Base-by-base conservation (phyloP, 2,329 filamentous ascomycete species). In the Colletotrichum sp. region DNA sequence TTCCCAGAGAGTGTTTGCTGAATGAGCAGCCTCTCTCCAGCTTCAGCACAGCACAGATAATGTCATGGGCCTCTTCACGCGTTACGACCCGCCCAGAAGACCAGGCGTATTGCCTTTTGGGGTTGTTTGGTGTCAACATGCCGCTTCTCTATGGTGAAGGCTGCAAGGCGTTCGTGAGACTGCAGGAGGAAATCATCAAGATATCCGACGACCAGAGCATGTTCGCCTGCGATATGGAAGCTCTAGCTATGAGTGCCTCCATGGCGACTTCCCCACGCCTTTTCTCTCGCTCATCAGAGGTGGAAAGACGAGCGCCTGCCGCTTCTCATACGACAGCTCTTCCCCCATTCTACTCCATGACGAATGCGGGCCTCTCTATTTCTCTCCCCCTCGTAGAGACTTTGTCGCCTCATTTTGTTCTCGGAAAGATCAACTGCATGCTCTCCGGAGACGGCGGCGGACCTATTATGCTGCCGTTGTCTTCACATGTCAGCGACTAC, bases 111-210 rank as follows among this genome's bases (percentile, higher is more conserved):
- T 82, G 80, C 32, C 67, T 86, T 32, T 75, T 86, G 39, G 84
- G 84, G 2, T 77, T 86, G 4, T 85, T 84, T 28, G 80, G 78
- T 39, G 79, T 86, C 6, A 82, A 82, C 30, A 85, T 86, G 82
- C 81, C 82, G 7, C 77, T 85, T 26, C 77, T 85, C 1, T 86
- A 85, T 21, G 84, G 84, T 2, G 84, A 85, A 52, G 83, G 84
- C n/a, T 66, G 30, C 34, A 81, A 77, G 52, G 83, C 84, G 12
- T 86, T 84, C 66, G 68, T 80, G 8, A 79, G 84, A 28, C 76
- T 86, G 3, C 83, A 85, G 71, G 79, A 84, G 63, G 83, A 85
- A 28, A 83, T 86, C 15, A 77, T 86, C 52, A 82, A 81, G 71
- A 75, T 67, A 18, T 79, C 82, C 0, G 79, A 82, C 13, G 85